Evolutionary conservation across 2,329 filamentous ascomycete species (phyloP).

Genomic region (Alternaria rosae): DNA sequence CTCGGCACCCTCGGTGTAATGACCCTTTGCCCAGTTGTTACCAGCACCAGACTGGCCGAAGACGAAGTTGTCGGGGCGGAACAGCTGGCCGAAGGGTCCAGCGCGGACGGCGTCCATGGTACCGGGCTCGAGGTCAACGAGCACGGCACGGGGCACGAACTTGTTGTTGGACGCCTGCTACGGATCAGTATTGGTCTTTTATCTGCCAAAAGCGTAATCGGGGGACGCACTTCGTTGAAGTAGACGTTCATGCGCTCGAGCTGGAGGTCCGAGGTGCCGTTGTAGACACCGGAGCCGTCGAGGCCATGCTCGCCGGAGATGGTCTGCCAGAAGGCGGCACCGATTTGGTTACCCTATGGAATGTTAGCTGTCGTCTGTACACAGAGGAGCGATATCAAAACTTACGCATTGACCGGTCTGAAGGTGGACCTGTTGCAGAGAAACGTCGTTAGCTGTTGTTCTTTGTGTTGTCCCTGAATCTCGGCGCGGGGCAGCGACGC

Average conservation of each 20-base stretch:
- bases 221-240: conserved; percentile 81
- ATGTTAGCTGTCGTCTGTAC: conserved; percentile 36
- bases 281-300: conserved; percentile 97
- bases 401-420: conserved; percentile 99
- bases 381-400: conserved; percentile 33
- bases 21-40: conserved; percentile 99
- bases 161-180: conserved; percentile 91
- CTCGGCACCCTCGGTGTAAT: conserved; percentile 99
- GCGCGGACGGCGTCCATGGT: conserved; percentile 99
- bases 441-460: conserved; percentile 64
- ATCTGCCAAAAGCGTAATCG: conserved; percentile 12
- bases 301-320: conserved; percentile 83
- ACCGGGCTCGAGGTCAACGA: conserved; percentile 98
- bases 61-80: conserved; percentile 99
- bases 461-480: conserved; percentile 49
- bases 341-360: conserved; percentile 97
- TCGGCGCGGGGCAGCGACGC: conserved; percentile 54
- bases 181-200: conserved; percentile 31
- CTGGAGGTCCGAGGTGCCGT: conserved; percentile 97
- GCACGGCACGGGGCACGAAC: conserved; percentile 98
- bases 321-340: conserved; percentile 95
- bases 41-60: conserved; percentile 99
- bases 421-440: conserved; percentile 84
- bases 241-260: conserved; percentile 99
- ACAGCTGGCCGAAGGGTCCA: conserved; percentile 97